A percentile compares a stretch with the other conserved stretches of the same genome.
These are phyloP conservation scores for Pseudoturritis turrita DNA, from an alignment of 345 rosid species.

Conservation along the genomic window DNA sequence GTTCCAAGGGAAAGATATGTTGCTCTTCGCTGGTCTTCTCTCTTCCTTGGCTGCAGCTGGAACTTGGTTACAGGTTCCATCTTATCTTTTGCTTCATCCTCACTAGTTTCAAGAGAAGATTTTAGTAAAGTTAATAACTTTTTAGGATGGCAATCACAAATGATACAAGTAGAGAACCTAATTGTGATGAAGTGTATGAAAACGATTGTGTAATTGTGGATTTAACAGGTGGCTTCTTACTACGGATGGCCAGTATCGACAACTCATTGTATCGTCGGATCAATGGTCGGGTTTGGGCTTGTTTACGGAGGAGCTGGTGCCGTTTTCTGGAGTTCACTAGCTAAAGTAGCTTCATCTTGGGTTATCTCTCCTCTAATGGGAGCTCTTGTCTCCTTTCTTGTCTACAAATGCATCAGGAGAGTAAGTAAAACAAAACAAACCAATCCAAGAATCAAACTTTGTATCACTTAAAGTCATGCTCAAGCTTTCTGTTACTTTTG, in stretches of 20 bases:
- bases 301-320: constrained; percentile 93
- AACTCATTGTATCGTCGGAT: constrained; percentile 93
- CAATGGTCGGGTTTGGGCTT: constrained; percentile 97
- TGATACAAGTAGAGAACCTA: constrained; percentile 4
- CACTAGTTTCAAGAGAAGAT: background rate
- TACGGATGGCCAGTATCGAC: constrained; percentile 98
- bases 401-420: constrained; percentile 95
- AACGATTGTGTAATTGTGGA: background rate
- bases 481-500: background rate
- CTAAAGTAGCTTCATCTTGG: constrained; percentile 91
- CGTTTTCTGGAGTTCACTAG: constrained; percentile 93
- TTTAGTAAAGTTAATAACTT: background rate
- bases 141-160: background rate
- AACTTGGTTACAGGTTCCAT: constrained; percentile 89
- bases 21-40: constrained; percentile 82
- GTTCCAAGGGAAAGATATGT: constrained; percentile 79
- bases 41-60: constrained; percentile 93
- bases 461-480: background rate
- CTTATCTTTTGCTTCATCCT: constrained; percentile 11
- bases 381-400: constrained; percentile 76
- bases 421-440: constrained; percentile 39
- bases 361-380: constrained; percentile 88
- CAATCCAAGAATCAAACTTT: background rate
- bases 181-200: background rate
- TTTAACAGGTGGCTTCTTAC: constrained; percentile 72